Percentiles rank a stretch among this genome's conserved stretches.
Conservation (phyloP, 306 rosid genomes). For the Carpinus viminea region DNA sequence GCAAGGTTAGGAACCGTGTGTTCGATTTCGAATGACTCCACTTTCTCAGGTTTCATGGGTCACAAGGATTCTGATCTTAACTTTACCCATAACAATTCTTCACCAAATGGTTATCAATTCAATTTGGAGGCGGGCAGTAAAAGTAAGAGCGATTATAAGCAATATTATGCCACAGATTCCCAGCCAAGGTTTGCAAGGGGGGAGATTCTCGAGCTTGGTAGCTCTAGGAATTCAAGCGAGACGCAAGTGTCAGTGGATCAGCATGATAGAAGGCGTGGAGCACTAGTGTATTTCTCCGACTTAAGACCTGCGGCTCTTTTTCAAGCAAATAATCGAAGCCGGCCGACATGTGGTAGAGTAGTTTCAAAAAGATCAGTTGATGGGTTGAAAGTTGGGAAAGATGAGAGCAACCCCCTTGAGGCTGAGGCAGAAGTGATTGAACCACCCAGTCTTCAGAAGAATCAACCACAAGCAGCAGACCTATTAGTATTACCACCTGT, state of each 20-base stretch:
- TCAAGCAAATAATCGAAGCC: constrained; percentile 20
- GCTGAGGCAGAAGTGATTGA: constrained; percentile 23
- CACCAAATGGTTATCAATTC: background rate
- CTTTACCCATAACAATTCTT: constrained; percentile 17
- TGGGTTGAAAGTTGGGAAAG: constrained; percentile 9
- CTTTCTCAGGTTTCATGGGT: constrained; percentile 1
- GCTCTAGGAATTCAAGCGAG: constrained; percentile 11
- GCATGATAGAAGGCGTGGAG: constrained; percentile 16
- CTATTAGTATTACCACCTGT: no score
- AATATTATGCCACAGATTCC: background rate
- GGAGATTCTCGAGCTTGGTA: background rate
- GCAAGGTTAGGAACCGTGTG: constrained; percentile 24
- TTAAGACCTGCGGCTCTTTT: constrained; percentile 31
- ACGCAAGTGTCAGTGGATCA: background rate
- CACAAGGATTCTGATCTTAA: constrained; percentile 8
- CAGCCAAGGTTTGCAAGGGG: background rate
- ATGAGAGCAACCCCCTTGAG: constrained; percentile 10
- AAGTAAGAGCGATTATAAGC: constrained; percentile 8
- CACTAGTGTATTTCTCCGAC: constrained; percentile 35
- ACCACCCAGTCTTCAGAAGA: constrained; percentile 19
- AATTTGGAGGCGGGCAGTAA: constrained; percentile 9
- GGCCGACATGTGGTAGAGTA: background rate
- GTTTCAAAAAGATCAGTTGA: constrained; percentile 12
- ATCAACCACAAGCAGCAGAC: constrained; percentile 20
- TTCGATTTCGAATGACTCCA: constrained; percentile 10